phyloP scores from a whole-genome alignment of 2,329 filamentous ascomycete species.

The Penicillium brasilianum region DNA sequence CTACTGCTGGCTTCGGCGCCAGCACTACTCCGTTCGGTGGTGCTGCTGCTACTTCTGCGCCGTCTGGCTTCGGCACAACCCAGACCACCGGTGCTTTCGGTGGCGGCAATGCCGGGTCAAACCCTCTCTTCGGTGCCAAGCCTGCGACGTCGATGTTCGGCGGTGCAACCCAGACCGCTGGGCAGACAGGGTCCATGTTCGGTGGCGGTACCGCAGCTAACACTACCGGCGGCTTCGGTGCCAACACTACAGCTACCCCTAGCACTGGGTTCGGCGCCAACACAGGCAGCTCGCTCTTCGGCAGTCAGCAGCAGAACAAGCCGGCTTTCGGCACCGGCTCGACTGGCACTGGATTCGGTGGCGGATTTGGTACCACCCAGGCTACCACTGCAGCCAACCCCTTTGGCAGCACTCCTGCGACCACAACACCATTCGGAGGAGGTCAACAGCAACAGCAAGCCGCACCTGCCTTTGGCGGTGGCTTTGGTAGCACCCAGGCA shows the following conservation, averaged over 20 bases:
- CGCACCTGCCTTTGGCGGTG: slow-evolving; percentile 43
- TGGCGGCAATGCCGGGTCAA: slow-evolving; percentile 34
- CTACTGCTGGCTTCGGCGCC: slow-evolving; percentile 49
- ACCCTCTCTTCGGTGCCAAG: slow-evolving; percentile 53
- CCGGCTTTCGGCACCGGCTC: slow-evolving; percentile 42
- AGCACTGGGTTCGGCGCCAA: slow-evolving; percentile 36
- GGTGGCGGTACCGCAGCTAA: slow-evolving; percentile 45
- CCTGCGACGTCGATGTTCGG: slow-evolving; percentile 48
- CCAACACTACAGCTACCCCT: slow-evolving; percentile 29
- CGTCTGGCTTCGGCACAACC: slow-evolving; percentile 51
- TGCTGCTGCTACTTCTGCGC: slow-evolving; percentile 38
- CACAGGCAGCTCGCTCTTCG: slow-evolving; percentile 50
- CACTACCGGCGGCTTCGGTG: slow-evolving; percentile 25
- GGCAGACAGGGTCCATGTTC: slow-evolving; percentile 46
- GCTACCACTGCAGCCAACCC: slow-evolving; percentile 45
- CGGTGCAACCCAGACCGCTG: slow-evolving; percentile 34
- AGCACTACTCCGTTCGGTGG: slow-evolving; percentile 48
- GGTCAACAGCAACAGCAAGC: slow-evolving; percentile 38
- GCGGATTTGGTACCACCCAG: slow-evolving; percentile 43
- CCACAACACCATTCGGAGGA: slow-evolving; percentile 52
- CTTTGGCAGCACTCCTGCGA: slow-evolving; percentile 47
- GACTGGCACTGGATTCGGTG: slow-evolving; percentile 42
- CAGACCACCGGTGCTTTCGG: slow-evolving; percentile 49
- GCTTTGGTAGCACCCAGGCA: slow-evolving; percentile 41
- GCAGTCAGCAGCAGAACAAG: slow-evolving; percentile 44